Base-by-base conservation (phyloP, 257 asterid species). In the Plantago ovata region DNA sequence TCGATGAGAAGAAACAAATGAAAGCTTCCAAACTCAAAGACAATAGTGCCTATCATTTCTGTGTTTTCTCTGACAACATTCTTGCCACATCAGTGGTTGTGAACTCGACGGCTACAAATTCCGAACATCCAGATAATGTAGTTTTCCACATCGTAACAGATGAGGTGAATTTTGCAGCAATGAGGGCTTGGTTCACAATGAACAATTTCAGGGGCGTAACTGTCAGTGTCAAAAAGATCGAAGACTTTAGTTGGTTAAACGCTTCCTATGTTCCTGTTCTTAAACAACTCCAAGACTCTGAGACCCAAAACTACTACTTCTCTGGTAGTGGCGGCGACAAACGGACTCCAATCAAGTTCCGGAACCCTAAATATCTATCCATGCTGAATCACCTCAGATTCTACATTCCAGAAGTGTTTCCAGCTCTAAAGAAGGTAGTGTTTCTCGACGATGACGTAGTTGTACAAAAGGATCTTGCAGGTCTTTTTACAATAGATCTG, bases 311-410 rank as follows among this genome's bases (percentile, higher is more conserved):
- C 72, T 84, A 84, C 74, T 84, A 84, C 74, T 84, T 84, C 71
- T 78, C 86, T 0, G 84, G 88, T 14, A 70, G 46, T 23, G 72
- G 72, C 10, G 80, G 78, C 7, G 82, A 81, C 57, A 74, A 71
- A 39, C 67, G 74, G 19, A 83, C 85, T 13, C 93, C 92, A 13
- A 78, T 83, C 71, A 82, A 82, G 67, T 82, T 77, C 80, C 65
- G 90, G 38, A 82, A 82, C 64, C 90, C 90, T 3, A 82, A 82
- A 32, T 82, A 82, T 50, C 48, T 79, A 19, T 82, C 90, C 38
- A 82, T 82, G 86, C 91, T 83, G 45, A 83, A 79, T 66, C 91
- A 79, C 74, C 82, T 83, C 13, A 57, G 91, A 24, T 83, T 83
- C 81, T 83, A 83, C 72, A 77, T 83, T 23, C 91, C 84, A 0